Evolutionary conservation across 345 rosid species (phyloP).

Genomic region (Corchorus capsularis): DNA sequence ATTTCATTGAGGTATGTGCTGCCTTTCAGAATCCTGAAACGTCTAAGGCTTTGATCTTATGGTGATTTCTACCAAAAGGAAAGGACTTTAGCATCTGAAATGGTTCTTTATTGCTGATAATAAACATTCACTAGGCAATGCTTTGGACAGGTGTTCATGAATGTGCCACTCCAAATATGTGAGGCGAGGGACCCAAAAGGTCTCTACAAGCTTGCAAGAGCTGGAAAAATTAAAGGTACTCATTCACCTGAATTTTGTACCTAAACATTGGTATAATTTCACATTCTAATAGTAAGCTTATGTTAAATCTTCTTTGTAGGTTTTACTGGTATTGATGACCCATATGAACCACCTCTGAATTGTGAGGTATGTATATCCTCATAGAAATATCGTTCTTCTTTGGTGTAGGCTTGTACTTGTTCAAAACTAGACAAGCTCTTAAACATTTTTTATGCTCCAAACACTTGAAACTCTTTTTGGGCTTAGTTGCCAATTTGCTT

Average conservation of each 20-base stretch:
- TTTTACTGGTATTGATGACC: conserved; percentile 81
- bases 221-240: conserved; percentile 81
- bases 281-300: conserved; percentile 2
- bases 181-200: conserved; percentile 91
- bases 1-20: conserved; percentile 66
- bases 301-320: conserved; percentile 36
- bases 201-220: conserved; percentile 85
- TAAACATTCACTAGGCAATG: conserved; percentile 14
- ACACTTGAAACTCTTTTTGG: no score
- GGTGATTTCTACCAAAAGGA: not conserved
- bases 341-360: conserved; percentile 66
- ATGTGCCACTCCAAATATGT: conserved; percentile 68
- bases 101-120: conserved; percentile 1
- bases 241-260: conserved; percentile 13
- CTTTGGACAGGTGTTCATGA: conserved; percentile 63
- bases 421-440: not conserved
- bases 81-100: not conserved
- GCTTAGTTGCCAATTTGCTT: not conserved
- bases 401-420: conserved; percentile 4
- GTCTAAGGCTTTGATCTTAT: not conserved
- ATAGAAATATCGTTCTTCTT: not conserved
- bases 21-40: conserved; percentile 14
- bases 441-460: not conserved
- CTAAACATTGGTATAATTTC: conserved; percentile 11
- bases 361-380: conserved; percentile 50